Conservation (phyloP, 1,284 basidiomycete species). For the Sphagnurus paluster region DNA sequence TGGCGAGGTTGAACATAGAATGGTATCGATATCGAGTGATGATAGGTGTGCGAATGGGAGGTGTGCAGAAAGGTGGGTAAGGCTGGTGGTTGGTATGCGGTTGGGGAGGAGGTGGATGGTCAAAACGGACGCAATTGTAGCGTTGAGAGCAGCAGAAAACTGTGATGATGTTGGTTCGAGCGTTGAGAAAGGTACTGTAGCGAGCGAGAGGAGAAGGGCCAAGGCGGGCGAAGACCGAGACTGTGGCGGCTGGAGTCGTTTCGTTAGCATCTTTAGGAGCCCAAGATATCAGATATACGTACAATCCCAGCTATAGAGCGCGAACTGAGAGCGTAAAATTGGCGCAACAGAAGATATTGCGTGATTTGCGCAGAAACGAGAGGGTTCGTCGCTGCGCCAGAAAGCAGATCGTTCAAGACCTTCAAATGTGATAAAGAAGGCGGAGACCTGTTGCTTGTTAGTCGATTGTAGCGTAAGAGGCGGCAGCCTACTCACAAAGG, state of each 20-base stretch:
- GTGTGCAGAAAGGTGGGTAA: slow-evolving; percentile 40
- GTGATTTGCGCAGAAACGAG: slow-evolving; percentile 30
- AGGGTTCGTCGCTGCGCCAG: slow-evolving; percentile 23
- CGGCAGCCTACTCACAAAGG: slow-evolving; percentile 43
- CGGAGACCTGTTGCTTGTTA: slow-evolving; percentile 33
- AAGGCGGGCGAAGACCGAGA: slow-evolving; percentile 40
- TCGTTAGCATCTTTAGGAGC: not conserved
- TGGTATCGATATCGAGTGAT: slow-evolving; percentile 21
- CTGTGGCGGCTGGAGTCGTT: slow-evolving; percentile 39
- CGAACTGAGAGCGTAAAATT: slow-evolving; percentile 40
- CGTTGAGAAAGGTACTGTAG: slow-evolving; percentile 38
- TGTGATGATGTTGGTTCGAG: slow-evolving; percentile 30
- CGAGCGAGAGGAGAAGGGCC: slow-evolving; percentile 42
- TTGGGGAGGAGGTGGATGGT: slow-evolving; percentile 68
- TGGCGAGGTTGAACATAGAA: slow-evolving; percentile 15
- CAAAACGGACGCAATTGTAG: slow-evolving; percentile 50
- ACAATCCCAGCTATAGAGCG: slow-evolving; percentile 35
- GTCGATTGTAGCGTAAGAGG: not conserved
- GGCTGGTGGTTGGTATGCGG: slow-evolving; percentile 56
- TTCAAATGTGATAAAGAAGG: slow-evolving; percentile 39
- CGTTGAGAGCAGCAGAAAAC: slow-evolving; percentile 33
- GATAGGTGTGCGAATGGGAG: slow-evolving; percentile 36
- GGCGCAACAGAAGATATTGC: slow-evolving; percentile 41
- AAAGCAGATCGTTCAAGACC: slow-evolving; percentile 40
- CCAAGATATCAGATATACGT: slow-evolving; percentile 10